Base-by-base conservation (phyloP, 2,329 filamentous ascomycete genomes). In the Pseudogymnoascus sp. region DNA sequence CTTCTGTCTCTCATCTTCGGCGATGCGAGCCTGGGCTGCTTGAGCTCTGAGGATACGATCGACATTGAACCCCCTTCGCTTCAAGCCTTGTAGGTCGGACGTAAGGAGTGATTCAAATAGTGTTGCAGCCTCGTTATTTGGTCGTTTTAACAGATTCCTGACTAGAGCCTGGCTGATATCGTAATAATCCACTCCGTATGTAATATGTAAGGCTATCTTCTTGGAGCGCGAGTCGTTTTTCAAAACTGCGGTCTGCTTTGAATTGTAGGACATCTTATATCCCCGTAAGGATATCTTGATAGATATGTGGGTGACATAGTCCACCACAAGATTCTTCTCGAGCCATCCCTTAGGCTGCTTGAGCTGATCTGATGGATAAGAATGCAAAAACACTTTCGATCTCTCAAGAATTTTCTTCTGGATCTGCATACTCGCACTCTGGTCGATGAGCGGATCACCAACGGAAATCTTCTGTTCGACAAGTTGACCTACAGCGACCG, bases 1-100 rank as follows among this genome's bases (percentile, higher is more conserved):
- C 71, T 88, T 88, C 71, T 89, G 87, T 60, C 90, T 84, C 73
- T 92, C 87, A 70, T 90, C 89, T 72, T 97, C 93, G 0, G 92
- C 92, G 68, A 98, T 87, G 62, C 90, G 85, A 5, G 91, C 90
- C 75, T 98, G 92, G 2, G 90, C 90, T 19, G 90, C 92, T 77
- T 96, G 96, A 63, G 89, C 89, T 39, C 91, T 86, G 21, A 99
- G 81, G 67, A 99, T 98, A 61, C 95, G 89, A 72, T 97, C 92
- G 41, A 99, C 95, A 69, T 99, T 98, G 80, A 97, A 98, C 1
- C 95, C 95, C 68, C 95, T 91, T 66, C 87, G 86, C 70, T 91
- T 88, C 43, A 99, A 79, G 62, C 93, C 88, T 57, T 90, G 84
- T 23, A 99, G 81, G 69, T 93, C 91, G 7, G 95, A 87, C 65